Evolutionary conservation across 148 eudicot species (phyloP), one percentile per base, ranked within the genome.

Genomic region (Fagopyrum esculentum): DNA sequence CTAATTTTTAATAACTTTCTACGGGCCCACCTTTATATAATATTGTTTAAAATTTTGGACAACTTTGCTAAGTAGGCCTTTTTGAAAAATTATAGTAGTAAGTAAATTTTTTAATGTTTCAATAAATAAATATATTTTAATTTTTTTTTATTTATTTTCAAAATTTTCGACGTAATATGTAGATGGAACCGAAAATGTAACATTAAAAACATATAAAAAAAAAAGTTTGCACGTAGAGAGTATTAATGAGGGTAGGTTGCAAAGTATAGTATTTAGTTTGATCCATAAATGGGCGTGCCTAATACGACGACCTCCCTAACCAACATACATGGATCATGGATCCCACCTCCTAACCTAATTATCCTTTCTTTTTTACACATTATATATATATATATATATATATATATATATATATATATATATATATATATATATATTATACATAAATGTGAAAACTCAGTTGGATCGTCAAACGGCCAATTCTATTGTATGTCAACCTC

Each of bases 281-380:
- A 66, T 12, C 46, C 71, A 66, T 66, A 12, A 66, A 66, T 66
- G 71, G 71, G 45, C 71, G 10, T 66, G 71, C 71, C 71, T 66
- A 66, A 66, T 66, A 66, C 71, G 71, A 66, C 71, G 46, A 66
- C 47, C 71, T 66, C 71, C 71, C 47, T 66, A 66, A 66, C 71
- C 71, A 66, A 63, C 69, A 4, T 30, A 63, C 11, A 30, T 64
- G 70, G 70, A 64, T 64, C 11, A 30, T 64, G 70, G 70, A 64
- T 64, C 70, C 70, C 70, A 64, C 69, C 45, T 12, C 70, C 40
- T 64, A 64, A 64, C 70, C 40, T 64, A 64, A 64, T n/a, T n/a
- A 49, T 12, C 3, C 70, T 64, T 1, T 64, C 70, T 64, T 64
- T 52, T 52, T 49, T 49, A 52, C 13, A 52, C 4, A 52, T 5